Evolutionary conservation across 2,329 filamentous ascomycete genomes (phyloP).

Genomic region (Aspergillus texensis): DNA sequence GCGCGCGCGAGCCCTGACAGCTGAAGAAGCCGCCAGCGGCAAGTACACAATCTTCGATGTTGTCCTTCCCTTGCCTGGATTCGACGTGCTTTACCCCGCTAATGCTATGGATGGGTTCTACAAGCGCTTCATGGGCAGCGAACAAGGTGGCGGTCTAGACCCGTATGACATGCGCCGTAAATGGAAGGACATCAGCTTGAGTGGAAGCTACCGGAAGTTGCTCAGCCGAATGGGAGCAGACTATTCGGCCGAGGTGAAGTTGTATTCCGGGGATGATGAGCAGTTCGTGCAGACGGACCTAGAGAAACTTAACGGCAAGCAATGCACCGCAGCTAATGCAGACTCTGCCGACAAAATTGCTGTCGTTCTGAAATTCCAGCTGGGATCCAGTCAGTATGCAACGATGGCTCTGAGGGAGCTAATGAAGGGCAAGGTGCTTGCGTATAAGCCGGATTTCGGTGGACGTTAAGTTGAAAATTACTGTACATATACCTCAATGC

Average conservation of each 20-base stretch:
- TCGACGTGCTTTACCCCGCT: conserved; percentile 80
- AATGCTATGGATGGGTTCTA: conserved; percentile 88
- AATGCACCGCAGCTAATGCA: conserved; percentile 22
- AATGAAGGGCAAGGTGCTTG: conserved; percentile 68
- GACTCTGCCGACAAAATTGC: conserved; percentile 58
- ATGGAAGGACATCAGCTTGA: conserved; percentile 85
- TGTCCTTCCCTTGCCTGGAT: conserved; percentile 90
- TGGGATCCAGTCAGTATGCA: conserved; percentile 79
- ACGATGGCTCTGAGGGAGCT: conserved; percentile 81
- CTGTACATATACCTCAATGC: conserved; percentile 6
- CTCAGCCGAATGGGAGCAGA: conserved; percentile 69
- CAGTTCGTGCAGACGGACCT: conserved; percentile 90
- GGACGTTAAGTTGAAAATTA: conserved; percentile 35
- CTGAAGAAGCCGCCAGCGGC: conserved; percentile 76
- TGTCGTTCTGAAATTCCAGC: conserved; percentile 71
- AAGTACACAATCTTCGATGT: conserved; percentile 82
- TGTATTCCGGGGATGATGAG: conserved; percentile 67
- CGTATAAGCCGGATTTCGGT: conserved; percentile 65
- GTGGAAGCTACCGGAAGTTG: conserved; percentile 84
- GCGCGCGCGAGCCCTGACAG: conserved; percentile 72
- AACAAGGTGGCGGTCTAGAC: conserved; percentile 75
- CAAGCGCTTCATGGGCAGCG: conserved; percentile 78
- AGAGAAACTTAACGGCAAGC: conserved; percentile 61
- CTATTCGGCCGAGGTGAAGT: conserved; percentile 68
- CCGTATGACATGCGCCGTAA: conserved; percentile 83